Evolutionary conservation across 1,284 basidiomycete genomes (phyloP).

Genomic region (Clitocybe nebularis): DNA sequence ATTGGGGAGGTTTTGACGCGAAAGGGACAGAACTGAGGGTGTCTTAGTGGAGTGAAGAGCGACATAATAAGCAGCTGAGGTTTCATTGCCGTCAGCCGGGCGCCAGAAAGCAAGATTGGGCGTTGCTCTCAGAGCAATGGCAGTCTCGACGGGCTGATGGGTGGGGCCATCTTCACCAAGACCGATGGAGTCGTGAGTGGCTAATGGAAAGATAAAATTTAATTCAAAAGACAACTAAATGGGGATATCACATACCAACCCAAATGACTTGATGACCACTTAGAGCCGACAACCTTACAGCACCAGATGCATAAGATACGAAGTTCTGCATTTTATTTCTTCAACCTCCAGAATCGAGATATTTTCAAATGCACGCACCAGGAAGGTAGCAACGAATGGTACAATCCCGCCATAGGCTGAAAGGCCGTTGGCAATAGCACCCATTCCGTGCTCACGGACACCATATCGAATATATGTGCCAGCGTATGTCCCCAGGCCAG

Average conservation of each 20-base stretch:
- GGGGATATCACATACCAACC: conserved; percentile 58
- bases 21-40: conserved; percentile 85
- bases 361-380: conserved; percentile 41
- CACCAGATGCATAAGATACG: conserved; percentile 90
- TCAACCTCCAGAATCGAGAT: neutral
- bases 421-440: conserved; percentile 90
- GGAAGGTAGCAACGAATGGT: conserved; percentile 86
- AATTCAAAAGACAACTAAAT: conserved; percentile 7
- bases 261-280: conserved; percentile 89
- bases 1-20: conserved; percentile 91
- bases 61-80: conserved; percentile 84
- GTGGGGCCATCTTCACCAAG: conserved; percentile 96
- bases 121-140: conserved; percentile 80
- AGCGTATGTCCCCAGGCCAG: conserved; percentile 78
- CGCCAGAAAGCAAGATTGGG: conserved; percentile 93
- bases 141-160: conserved; percentile 92
- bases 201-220: conserved; percentile 28
- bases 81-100: conserved; percentile 93
- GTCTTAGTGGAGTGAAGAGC: conserved; percentile 73
- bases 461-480: conserved; percentile 95
- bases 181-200: conserved; percentile 88
- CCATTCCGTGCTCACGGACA: conserved; percentile 97
- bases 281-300: conserved; percentile 87
- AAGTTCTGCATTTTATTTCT: conserved; percentile 67
- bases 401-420: conserved; percentile 83